Percentiles rank a stretch among this genome's conserved stretches.
These are phyloP conservation scores for Triticum dicoccoides DNA, from an alignment of 176 grass and related monocot species.

Conservation along the genomic window DNA sequence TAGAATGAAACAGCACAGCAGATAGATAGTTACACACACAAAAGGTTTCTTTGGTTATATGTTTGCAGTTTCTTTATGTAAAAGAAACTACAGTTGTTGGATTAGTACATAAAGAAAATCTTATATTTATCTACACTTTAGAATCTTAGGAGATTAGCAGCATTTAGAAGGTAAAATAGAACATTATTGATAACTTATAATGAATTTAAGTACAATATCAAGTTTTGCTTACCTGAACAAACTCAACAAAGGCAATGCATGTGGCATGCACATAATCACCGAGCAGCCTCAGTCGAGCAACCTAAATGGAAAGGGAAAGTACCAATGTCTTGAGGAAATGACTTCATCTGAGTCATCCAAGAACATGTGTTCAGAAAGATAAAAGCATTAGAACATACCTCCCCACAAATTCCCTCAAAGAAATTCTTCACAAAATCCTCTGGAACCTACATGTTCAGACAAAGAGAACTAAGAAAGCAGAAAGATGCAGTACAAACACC, in stretches of 20 bases:
- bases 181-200: not conserved
- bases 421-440: slow-evolving; percentile 81
- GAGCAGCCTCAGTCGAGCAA: slow-evolving; percentile 86
- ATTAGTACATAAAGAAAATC: not conserved
- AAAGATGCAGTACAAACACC: not conserved
- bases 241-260: slow-evolving; percentile 88
- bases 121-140: not conserved
- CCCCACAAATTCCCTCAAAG: slow-evolving; percentile 71
- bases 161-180: not conserved
- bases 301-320: slow-evolving; percentile 29
- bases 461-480: not conserved
- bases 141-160: not conserved
- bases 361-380: not conserved
- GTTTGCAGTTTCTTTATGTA: not conserved
- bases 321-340: slow-evolving; percentile 1
- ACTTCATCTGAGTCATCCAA: slow-evolving; percentile 5
- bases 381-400: slow-evolving; percentile 52
- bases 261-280: slow-evolving; percentile 89
- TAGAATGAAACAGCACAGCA: not conserved
- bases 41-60: not conserved
- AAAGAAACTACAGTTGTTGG: not conserved
- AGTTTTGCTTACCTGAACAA: slow-evolving; percentile 69
- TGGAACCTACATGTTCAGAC: slow-evolving; percentile 41
- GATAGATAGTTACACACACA: not conserved
- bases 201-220: slow-evolving; percentile 11